Percentiles rank a stretch among this genome's conserved stretches.
phyloP scores from a whole-genome alignment of 495 filamentous ascomycete species.

The Rostrohypoxylon terebratum region DNA sequence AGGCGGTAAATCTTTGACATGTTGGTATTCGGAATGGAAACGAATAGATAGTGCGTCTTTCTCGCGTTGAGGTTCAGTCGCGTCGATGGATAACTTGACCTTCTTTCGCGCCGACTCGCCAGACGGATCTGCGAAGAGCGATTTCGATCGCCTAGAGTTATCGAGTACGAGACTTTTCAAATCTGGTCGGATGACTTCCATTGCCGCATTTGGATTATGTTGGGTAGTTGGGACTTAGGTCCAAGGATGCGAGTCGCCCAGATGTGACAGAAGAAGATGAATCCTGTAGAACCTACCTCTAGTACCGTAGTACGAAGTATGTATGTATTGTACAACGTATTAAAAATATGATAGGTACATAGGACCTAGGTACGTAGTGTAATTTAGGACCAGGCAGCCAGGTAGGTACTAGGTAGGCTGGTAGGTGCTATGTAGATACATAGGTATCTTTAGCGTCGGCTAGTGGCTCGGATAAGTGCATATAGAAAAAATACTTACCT shows the following conservation, averaged over 20 bases:
- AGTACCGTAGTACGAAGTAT: too few species aligned
- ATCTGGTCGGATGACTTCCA: slow-evolving; percentile 44
- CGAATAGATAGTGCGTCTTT: slow-evolving; percentile 60
- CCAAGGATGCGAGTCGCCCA: not conserved
- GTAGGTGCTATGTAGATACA: too few species aligned
- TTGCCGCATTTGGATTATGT: slow-evolving; percentile 17
- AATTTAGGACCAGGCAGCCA: too few species aligned
- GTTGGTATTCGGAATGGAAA: slow-evolving; percentile 77
- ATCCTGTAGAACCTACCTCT: too few species aligned
- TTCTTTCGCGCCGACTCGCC: slow-evolving; percentile 54
- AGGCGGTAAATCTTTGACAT: slow-evolving; percentile 85
- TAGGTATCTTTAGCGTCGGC: too few species aligned
- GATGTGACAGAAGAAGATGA: not conserved
- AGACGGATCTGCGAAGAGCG: slow-evolving; percentile 52
- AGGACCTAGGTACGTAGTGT: too few species aligned
- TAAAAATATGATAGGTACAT: too few species aligned
- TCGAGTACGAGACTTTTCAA: slow-evolving; percentile 55
- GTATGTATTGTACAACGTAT: too few species aligned
- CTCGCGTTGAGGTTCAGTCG: slow-evolving; percentile 53
- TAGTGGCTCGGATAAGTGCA: too few species aligned
- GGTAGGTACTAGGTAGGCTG: too few species aligned
- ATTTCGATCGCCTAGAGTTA: slow-evolving; percentile 57
- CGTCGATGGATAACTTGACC: slow-evolving; percentile 55
- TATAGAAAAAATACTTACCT: too few species aligned
- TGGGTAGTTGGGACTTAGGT: not conserved